A percentile compares a stretch with the other conserved stretches of the same genome.
Evolutionary conservation across 495 filamentous ascomycete genomes (phyloP).

Genomic region (Penicillium waksmanii): DNA sequence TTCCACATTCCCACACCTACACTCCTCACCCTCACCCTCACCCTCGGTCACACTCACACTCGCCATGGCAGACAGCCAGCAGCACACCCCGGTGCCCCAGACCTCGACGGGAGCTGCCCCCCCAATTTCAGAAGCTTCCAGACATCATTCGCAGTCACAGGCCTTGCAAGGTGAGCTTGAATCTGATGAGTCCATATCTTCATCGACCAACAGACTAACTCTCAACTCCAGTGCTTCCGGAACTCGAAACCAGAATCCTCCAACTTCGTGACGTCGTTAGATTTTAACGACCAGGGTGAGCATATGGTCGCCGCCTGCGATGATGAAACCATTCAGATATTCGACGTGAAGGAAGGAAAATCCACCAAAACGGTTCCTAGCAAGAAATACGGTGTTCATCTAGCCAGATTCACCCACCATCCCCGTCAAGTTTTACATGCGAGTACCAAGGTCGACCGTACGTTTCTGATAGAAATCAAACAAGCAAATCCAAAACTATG

Average conservation of each 20-base stretch:
- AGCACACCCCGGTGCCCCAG: constrained; percentile 22
- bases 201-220: background rate
- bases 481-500: background rate
- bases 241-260: constrained; percentile 43
- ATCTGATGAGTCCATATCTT: background rate
- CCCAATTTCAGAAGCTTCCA: constrained; percentile 45
- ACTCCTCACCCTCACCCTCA: background rate
- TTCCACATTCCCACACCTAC: background rate
- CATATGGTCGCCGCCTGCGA: constrained; percentile 82
- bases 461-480: constrained; percentile 11
- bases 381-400: constrained; percentile 94
- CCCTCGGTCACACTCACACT: background rate
- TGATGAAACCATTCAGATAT: constrained; percentile 94
- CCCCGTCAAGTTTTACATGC: constrained; percentile 89
- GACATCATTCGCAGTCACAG: constrained; percentile 52
- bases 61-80: constrained; percentile 42
- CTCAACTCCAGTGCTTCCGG: constrained; percentile 37
- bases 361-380: constrained; percentile 78
- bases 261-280: constrained; percentile 69
- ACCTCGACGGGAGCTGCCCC: constrained; percentile 32
- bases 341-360: constrained; percentile 87
- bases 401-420: constrained; percentile 92
- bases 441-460: constrained; percentile 85
- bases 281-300: constrained; percentile 94
- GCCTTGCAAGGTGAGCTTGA: constrained; percentile 46